Evolutionary conservation across 176 grass and related monocot genomes (phyloP), one percentile per base, ranked within the genome.

Genomic region (Raddia distichophylla): DNA sequence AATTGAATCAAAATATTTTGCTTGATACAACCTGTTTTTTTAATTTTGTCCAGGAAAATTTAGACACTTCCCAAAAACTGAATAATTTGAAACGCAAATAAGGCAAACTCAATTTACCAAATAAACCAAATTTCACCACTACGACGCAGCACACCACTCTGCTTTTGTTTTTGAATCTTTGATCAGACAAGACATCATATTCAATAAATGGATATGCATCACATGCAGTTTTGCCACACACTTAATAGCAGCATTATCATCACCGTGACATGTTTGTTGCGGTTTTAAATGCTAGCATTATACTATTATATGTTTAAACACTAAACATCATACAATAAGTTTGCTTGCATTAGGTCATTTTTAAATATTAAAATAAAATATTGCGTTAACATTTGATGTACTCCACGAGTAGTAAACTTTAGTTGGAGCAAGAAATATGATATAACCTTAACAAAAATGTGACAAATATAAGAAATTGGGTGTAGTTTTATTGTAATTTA

Each of bases 161-260:
- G 22, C 12, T 73, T 83, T 73, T 83, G 32, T 40, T 15, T 11
- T 71, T 78, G 50, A 67, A 22, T 61, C 80, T 61, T 17, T n/a
- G 20, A 76, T 54, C 35, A 77, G 35, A 14, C 4, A 14, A 60
- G 59, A 70, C 34, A 62, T 87, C 13, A 6, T 70, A 64, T 63
- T 55, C 65, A 63, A 69, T 76, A 60, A 18, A 78, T 62, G 44
- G 44, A 69, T 60, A 58, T 73, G 54, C 22, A 35, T 60, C 14
- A 6, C 66, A 47, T 69, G 48, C 20, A 33, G 14, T 14, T 57
- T 69, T 51, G 0, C 35, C 20, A 34, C 55, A 54, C 75, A 46
- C 3, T 64, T 62, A 72, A 72, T 59, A 18, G 13, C 56, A 69
- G 40, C 22, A 19, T 79, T 71, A 33, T 67, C 66, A 56, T 65